Evolutionary conservation across 768 basidiomycete species (phyloP).

Genomic region (Phylloporus sp.): DNA sequence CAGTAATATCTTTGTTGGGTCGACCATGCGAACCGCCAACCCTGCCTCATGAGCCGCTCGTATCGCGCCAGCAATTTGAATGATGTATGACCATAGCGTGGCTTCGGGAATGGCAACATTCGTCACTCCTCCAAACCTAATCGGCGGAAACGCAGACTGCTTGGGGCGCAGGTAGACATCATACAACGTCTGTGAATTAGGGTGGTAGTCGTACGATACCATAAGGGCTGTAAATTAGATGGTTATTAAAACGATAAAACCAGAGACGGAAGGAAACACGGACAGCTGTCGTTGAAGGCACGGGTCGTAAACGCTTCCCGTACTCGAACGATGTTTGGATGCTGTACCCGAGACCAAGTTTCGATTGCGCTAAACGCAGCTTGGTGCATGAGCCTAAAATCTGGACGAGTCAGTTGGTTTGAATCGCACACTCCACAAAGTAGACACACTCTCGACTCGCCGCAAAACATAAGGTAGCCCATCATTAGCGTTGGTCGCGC

Average conservation of each 20-base stretch:
- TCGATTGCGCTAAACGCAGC: conserved; percentile 80
- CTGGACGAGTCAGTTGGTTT: conserved; percentile 37
- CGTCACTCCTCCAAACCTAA: conserved; percentile 32
- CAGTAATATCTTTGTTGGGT: conserved; percentile 81
- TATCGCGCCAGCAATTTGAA: conserved; percentile 86
- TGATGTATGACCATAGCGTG: conserved; percentile 87
- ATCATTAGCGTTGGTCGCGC: conserved; percentile 73
- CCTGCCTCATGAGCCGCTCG: conserved; percentile 81
- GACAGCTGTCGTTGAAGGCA: conserved; percentile 90
- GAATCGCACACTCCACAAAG: neutral
- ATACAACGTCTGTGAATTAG: conserved; percentile 76
- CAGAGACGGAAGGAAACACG: conserved; percentile 22
- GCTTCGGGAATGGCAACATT: conserved; percentile 59
- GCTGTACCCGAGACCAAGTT: conserved; percentile 77
- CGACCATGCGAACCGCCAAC: conserved; percentile 76
- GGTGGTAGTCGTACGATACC: conserved; percentile 86
- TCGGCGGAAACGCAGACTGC: conserved; percentile 35
- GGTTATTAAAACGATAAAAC: conserved; percentile 8
- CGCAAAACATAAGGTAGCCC: conserved; percentile 75
- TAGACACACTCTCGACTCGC: conserved; percentile 74
- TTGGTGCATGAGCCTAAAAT: conserved; percentile 79
- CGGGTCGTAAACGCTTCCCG: conserved; percentile 94
- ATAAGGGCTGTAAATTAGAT: conserved; percentile 62
- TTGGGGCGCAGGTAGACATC: conserved; percentile 72
- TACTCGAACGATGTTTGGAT: conserved; percentile 81